phyloP scores from a whole-genome alignment of 192 early-diverging fungal genomes.

The Backusella circina region DNA sequence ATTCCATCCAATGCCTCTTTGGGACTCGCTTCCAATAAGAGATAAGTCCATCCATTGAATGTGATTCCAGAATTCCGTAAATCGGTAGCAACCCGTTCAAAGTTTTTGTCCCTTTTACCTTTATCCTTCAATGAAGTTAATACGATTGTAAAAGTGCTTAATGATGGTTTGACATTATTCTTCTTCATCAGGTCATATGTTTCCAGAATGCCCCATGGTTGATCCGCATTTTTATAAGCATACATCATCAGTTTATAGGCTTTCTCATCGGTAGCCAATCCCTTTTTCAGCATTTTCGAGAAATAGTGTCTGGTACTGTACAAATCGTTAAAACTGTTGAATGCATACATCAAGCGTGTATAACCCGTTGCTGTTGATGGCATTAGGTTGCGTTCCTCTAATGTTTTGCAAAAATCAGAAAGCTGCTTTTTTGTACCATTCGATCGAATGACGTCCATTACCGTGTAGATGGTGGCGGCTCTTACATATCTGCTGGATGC shows the following conservation, averaged over 20 bases:
- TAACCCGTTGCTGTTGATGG: neutral
- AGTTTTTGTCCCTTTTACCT: neutral
- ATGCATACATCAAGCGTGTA: constrained; percentile 17
- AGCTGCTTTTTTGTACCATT: constrained; percentile 7
- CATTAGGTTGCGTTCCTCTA: neutral
- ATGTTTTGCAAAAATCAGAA: neutral
- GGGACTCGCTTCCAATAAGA: constrained; percentile 9
- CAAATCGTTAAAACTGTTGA: neutral
- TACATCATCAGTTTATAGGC: constrained; percentile 30
- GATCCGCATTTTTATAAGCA: neutral
- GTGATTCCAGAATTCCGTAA: neutral
- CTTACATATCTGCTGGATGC: neutral
- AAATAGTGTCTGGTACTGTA: neutral
- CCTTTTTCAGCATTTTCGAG: constrained; percentile 14
- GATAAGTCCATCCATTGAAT: neutral
- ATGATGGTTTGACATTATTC: neutral
- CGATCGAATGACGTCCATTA: constrained; percentile 22
- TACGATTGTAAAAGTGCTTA: neutral
- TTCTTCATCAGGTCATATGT: constrained; percentile 26
- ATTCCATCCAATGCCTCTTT: constrained; percentile 13
- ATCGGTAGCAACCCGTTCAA: constrained; percentile 4
- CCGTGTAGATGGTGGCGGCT: constrained; percentile 8
- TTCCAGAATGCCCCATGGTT: neutral
- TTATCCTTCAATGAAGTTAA: neutral
- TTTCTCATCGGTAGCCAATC: neutral